phyloP scores from a whole-genome alignment of 768 basidiomycete genomes.

The Calvatia gigantea region DNA sequence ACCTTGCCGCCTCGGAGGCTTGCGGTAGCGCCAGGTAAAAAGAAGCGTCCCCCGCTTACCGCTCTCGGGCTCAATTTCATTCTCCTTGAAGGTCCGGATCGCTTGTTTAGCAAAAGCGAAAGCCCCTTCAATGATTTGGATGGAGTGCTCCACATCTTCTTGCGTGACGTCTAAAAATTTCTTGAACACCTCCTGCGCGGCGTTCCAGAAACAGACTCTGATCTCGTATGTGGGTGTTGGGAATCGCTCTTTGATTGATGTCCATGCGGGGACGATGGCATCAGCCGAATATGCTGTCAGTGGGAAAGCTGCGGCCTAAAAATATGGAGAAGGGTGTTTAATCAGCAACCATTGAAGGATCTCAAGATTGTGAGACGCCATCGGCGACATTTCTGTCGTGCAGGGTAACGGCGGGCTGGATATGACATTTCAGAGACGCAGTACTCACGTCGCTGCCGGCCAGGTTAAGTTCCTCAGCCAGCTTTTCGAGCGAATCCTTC shows the following conservation, averaged over 20 bases:
- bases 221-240: conserved; percentile 47
- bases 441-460: conserved; percentile 50
- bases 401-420: not conserved
- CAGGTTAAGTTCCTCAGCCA: conserved; percentile 51
- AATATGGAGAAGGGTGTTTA: not conserved
- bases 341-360: not conserved
- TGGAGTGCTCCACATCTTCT: conserved; percentile 48
- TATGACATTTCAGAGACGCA: not conserved
- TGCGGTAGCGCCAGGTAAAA: conserved; percentile 74
- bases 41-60: conserved; percentile 62
- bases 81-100: conserved; percentile 57
- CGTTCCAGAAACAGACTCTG: conserved; percentile 64
- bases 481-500: conserved; percentile 42
- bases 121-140: conserved; percentile 50
- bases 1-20: conserved; percentile 55
- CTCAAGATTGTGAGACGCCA: too few species aligned
- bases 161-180: conserved; percentile 62
- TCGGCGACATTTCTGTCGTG: too few species aligned
- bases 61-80: conserved; percentile 38
- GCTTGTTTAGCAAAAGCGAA: conserved; percentile 63
- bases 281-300: conserved; percentile 45
- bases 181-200: conserved; percentile 55
- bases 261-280: conserved; percentile 49
- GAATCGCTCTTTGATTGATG: conserved; percentile 41
- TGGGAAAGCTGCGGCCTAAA: conserved; percentile 55